A percentile compares a stretch with the other conserved stretches of the same genome.
These are phyloP conservation scores for Ophiosphaerella korrae DNA, from an alignment of 2,329 filamentous ascomycete species.

Conservation along the genomic window DNA sequence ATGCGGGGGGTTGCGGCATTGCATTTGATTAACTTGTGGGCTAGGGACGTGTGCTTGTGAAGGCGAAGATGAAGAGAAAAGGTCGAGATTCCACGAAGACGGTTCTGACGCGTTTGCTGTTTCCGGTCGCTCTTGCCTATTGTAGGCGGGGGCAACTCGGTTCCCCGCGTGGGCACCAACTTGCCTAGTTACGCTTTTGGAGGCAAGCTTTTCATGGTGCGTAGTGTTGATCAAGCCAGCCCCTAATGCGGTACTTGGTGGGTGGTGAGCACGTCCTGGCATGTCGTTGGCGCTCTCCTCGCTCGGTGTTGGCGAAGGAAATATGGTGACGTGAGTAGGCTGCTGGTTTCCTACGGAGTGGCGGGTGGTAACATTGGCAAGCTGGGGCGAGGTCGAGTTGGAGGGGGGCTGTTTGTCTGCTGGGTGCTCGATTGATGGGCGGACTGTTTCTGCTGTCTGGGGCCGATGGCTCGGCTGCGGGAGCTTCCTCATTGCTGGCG, in stretches of 20 bases:
- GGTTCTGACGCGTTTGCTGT: background rate
- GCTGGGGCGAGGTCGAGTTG: constrained; percentile 43
- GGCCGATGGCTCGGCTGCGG: constrained; percentile 1
- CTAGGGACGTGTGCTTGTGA: too few species aligned
- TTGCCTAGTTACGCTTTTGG: background rate
- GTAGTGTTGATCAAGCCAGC: background rate
- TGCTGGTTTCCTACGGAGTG: constrained; percentile 1
- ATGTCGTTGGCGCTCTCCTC: constrained; percentile 51
- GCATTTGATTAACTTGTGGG: background rate
- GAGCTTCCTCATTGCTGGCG: constrained; percentile 5
- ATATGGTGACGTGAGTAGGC: constrained; percentile 41
- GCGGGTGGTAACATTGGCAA: constrained; percentile 32
- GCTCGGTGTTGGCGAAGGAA: constrained; percentile 68
- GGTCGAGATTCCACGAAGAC: too few species aligned
- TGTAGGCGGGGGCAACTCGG: constrained; percentile 1
- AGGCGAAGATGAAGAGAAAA: too few species aligned
- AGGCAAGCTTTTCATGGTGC: background rate
- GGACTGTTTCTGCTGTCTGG: constrained; percentile 1
- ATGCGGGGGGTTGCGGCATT: constrained; percentile 4
- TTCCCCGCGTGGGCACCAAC: background rate
- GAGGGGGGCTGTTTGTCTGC: constrained; percentile 27
- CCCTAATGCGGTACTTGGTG: constrained; percentile 1
- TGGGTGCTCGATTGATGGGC: constrained; percentile 10
- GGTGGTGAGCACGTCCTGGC: background rate
- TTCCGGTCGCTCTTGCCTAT: background rate